These are phyloP conservation scores for Rehmannia glutinosa DNA, from an alignment of 257 asterid genomes.

Conservation along the genomic window DNA sequence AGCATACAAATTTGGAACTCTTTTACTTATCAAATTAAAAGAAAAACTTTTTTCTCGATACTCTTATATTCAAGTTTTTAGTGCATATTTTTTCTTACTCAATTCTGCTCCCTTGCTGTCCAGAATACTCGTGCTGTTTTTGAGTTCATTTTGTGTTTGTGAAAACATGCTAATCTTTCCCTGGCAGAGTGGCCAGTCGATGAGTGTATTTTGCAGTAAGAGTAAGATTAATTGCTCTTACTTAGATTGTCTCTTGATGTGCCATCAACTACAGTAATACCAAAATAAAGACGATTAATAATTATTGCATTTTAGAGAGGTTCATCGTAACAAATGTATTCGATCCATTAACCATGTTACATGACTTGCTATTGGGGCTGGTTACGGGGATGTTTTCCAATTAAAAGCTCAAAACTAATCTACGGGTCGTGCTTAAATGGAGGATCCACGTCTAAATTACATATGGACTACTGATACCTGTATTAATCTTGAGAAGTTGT, in stretches of 20 bases:
- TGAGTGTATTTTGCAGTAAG: neutral
- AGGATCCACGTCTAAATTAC: neutral
- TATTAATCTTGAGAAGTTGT: too few species aligned
- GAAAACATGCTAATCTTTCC: constrained; percentile 2
- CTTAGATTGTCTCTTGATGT: neutral
- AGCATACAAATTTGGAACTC: too few species aligned
- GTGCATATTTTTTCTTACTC: neutral
- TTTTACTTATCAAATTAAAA: too few species aligned
- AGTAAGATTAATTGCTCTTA: neutral
- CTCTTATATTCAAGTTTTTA: neutral
- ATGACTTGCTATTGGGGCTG: neutral
- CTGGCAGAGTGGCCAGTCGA: neutral
- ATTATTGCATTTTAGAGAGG: neutral
- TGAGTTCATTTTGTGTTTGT: neutral
- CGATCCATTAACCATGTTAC: neutral
- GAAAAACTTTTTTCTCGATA: neutral
- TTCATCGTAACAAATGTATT: neutral
- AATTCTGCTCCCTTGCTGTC: constrained; percentile 5
- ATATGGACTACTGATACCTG: too few species aligned
- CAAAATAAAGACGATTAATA: neutral
- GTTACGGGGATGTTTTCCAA: neutral
- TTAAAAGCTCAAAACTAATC: neutral
- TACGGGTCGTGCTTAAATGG: neutral
- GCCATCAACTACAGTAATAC: neutral
- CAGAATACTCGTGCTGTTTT: neutral